Evolutionary conservation across 306 rosid species (phyloP), one percentile per base, ranked within the genome.

Genomic region (Rosa lucieae): DNA sequence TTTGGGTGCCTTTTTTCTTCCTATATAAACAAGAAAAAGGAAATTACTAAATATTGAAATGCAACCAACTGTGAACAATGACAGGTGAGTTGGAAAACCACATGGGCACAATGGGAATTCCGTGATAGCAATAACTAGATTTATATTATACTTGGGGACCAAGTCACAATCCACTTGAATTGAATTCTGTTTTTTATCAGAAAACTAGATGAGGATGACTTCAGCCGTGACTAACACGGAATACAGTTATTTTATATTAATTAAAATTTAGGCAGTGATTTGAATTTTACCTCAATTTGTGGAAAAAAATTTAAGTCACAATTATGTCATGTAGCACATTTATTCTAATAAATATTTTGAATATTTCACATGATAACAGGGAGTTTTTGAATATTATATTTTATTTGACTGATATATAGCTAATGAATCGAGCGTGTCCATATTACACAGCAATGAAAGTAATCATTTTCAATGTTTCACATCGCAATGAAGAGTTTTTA

Each of bases 91-190:
- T 10, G 51, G 66, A 18, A 21, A 15, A 23, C 8, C 42, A 2
- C 67, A 76, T 32, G 86, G 86, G 78, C 70, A 67, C 10, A 35
- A 73, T 20, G 67, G 83, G 72, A 73, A 82, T 72, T 76, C 44
- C 72, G 65, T 42, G 77, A 76, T 48, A 70, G 47, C 53, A 59
- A 37, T 4, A 9, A 46, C 46, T 8, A 5, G 1, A 47, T 3
- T 21, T 67, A 65, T 14, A 35, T 65, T 15, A 12, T 1, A 32
- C 71, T 72, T 82, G 63, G 77, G 76, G 80, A 56, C 73, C 82
- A 79, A 79, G 79, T 61, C 71, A 79, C 48, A 40, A 65, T 15
- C 65, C 46, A 52, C 51, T 73, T 73, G 21, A 53, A 55, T 17
- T 66, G 65, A 39, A 12, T 11, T 1, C 8, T 1, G 10, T 42